These are phyloP conservation scores for Corylus avellana DNA, from an alignment of 306 rosid genomes.

Conservation along the genomic window DNA sequence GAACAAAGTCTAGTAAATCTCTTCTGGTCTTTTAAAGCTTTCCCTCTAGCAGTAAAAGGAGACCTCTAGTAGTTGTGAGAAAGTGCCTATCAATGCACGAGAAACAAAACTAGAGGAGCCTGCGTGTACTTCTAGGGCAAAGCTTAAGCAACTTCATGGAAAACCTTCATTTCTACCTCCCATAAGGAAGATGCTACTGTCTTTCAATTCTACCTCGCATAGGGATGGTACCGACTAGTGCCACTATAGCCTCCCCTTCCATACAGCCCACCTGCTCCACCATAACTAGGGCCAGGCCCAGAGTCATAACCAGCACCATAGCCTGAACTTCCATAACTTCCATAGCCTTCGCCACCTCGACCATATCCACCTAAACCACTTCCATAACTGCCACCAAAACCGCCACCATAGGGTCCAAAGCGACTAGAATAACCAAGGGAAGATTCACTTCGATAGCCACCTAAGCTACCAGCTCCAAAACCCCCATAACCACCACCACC, in stretches of 20 bases:
- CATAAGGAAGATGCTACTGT: slow-evolving; percentile 36
- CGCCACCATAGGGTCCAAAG: slow-evolving; percentile 59
- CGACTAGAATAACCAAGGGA: slow-evolving; percentile 62
- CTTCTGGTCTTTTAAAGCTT: slow-evolving; percentile 40
- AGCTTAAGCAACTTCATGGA: slow-evolving; percentile 41
- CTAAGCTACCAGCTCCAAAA: slow-evolving; percentile 63
- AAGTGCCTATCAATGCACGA: slow-evolving; percentile 40
- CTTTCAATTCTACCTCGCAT: slow-evolving; percentile 51
- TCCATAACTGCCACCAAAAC: slow-evolving; percentile 56
- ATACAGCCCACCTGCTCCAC: slow-evolving; percentile 58
- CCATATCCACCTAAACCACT: slow-evolving; percentile 62
- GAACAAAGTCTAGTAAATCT: slow-evolving; percentile 29
- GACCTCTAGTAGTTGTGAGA: slow-evolving; percentile 38
- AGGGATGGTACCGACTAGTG: slow-evolving; percentile 69
- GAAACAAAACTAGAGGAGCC: slow-evolving; percentile 48
- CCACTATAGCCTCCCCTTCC: slow-evolving; percentile 74
- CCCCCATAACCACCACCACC: slow-evolving; percentile 58
- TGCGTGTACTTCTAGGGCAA: slow-evolving; percentile 46
- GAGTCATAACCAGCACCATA: slow-evolving; percentile 61
- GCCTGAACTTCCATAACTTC: slow-evolving; percentile 50
- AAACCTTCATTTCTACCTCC: slow-evolving; percentile 46
- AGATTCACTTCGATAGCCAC: slow-evolving; percentile 59
- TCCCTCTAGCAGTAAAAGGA: slow-evolving; percentile 21
- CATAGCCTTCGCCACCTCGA: slow-evolving; percentile 62
- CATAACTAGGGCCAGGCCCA: slow-evolving; percentile 56